Percentiles rank a stretch among this genome's conserved stretches.
Evolutionary conservation across 139 green algal genomes (phyloP).

Genomic region (Marvania coccoides): DNA sequence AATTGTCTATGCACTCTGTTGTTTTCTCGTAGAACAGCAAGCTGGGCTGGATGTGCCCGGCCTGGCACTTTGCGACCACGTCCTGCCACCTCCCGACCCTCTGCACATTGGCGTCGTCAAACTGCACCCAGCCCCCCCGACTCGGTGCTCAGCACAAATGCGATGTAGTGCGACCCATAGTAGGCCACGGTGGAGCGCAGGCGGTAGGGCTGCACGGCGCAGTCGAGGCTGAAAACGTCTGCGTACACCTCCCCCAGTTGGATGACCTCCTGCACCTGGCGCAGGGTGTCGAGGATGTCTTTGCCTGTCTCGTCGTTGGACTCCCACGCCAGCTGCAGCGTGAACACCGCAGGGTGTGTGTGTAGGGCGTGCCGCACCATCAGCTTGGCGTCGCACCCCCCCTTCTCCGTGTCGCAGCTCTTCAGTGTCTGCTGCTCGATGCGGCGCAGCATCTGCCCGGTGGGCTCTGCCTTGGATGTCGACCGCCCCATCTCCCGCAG

Average conservation of each 20-base stretch:
- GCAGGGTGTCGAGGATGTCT: conserved; percentile 28
- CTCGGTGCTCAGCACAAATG: conserved; percentile 48
- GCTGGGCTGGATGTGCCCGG: conserved; percentile 4
- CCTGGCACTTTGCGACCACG: neutral
- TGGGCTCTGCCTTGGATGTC: neutral
- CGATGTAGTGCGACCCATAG: conserved; percentile 75
- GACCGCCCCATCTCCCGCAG: neutral
- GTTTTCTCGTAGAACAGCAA: conserved; percentile 6
- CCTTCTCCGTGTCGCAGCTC: neutral
- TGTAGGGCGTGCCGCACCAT: neutral
- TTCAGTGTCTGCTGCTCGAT: neutral
- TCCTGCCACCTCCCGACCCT: conserved; percentile 8
- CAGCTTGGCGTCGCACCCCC: neutral
- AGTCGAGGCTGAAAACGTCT: neutral
- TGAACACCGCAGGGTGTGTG: conserved; percentile 36
- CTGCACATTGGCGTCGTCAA: conserved; percentile 53
- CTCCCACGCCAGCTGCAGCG: conserved; percentile 51
- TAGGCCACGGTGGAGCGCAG: conserved; percentile 64
- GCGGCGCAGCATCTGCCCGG: neutral
- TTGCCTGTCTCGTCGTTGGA: conserved; percentile 13
- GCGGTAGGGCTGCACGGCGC: conserved; percentile 21
- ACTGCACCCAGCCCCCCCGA: conserved; percentile 46
- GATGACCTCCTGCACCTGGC: neutral
- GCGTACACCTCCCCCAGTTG: conserved; percentile 15
- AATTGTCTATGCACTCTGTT: too few species aligned